Conservation (phyloP, 768 basidiomycete genomes). For the Phallus indusiatus region DNA sequence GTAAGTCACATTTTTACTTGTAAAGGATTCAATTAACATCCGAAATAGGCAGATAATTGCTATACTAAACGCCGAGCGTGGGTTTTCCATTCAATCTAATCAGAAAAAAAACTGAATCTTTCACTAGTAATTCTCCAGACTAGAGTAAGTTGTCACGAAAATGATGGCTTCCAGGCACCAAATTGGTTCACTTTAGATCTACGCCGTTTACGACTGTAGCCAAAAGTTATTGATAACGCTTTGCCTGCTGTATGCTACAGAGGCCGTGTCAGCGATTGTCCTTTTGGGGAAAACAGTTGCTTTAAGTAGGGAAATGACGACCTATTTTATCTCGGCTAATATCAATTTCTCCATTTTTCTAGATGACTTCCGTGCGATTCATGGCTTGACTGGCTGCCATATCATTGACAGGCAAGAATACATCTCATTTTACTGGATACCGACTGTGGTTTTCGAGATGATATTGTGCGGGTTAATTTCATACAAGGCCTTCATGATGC, state of each 20-base stretch:
- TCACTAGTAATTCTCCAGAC: neutral
- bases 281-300: neutral
- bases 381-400: neutral
- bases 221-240: neutral
- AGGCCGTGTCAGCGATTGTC: neutral
- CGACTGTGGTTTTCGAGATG: neutral
- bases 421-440: neutral
- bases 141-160: neutral
- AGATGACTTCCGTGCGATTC: neutral
- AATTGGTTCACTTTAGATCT: neutral
- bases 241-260: neutral
- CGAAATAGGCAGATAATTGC: neutral
- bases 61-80: neutral
- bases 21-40: too few relatives aligned
- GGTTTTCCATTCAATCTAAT: neutral
- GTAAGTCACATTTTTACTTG: neutral
- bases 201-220: neutral
- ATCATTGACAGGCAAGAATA: neutral
- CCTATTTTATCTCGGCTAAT: neutral
- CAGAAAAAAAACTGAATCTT: neutral
- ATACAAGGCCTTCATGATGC: neutral
- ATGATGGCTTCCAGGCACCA: too few relatives aligned
- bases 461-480: neutral
- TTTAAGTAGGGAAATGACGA: neutral
- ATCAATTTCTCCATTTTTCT: neutral